Percentiles rank a stretch among this genome's conserved stretches.
These are phyloP conservation scores for Neurospora africana DNA, from an alignment of 495 filamentous ascomycete genomes.

Conservation along the genomic window DNA sequence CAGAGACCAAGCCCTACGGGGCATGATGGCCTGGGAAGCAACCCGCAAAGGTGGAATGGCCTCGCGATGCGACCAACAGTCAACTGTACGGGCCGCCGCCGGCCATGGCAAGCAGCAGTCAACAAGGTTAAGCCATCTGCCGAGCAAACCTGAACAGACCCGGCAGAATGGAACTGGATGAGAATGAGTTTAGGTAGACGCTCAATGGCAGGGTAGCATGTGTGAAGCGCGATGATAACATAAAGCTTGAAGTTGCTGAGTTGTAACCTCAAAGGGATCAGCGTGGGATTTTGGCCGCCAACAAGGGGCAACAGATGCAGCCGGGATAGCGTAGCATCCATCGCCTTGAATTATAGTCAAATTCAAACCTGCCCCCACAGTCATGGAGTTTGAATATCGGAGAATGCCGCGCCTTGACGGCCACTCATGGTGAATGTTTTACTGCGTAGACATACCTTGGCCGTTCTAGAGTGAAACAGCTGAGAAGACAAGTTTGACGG, in stretches of 20 bases:
- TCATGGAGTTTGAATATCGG: not conserved
- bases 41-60: not conserved
- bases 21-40: not conserved
- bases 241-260: not conserved
- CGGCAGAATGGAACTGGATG: constrained; percentile 19
- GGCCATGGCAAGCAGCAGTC: not conserved
- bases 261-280: not conserved
- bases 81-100: not conserved
- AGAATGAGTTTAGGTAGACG: constrained; percentile 6
- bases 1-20: not conserved
- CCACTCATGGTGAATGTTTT: not conserved
- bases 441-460: not conserved
- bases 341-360: too few relatives aligned
- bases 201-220: not conserved
- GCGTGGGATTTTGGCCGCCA: not conserved
- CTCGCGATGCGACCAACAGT: not conserved
- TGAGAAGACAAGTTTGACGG: not conserved
- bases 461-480: not conserved
- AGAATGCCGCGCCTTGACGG: not conserved
- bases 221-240: not conserved
- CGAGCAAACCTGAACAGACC: not conserved
- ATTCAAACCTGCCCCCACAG: not conserved
- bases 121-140: not conserved
- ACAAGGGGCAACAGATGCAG: not conserved
- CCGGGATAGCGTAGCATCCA: not conserved